Conservation (phyloP, 139 green algal species). For the Tetradesmus lagerheimii region DNA sequence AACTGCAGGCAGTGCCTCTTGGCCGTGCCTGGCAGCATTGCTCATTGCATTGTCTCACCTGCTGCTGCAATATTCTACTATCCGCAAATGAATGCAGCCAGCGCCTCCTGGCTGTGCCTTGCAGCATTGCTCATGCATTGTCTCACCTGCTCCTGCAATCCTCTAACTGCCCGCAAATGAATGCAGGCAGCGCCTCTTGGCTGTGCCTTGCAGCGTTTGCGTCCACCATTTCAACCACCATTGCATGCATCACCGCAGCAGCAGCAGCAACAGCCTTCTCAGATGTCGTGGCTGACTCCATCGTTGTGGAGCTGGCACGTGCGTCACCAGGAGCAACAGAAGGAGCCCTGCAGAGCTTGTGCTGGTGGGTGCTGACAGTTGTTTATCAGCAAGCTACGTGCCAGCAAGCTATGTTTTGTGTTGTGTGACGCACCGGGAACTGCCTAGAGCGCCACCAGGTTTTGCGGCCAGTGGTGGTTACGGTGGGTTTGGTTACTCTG, state of each 20-base stretch:
- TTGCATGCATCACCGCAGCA: conserved; percentile 34
- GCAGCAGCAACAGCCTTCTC: conserved; percentile 27
- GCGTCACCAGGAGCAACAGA: conserved; percentile 35
- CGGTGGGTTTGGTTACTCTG: too few relatives aligned
- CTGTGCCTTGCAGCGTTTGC: conserved; percentile 25
- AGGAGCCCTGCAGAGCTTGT: conserved; percentile 4
- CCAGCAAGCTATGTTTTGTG: too few relatives aligned
- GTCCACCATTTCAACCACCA: background rate
- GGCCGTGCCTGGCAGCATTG: background rate
- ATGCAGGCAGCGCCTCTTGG: conserved; percentile 20
- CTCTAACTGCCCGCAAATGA: background rate
- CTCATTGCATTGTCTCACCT: too few relatives aligned
- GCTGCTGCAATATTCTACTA: too few relatives aligned
- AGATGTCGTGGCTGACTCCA: conserved; percentile 36
- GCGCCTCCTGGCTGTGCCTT: too few relatives aligned
- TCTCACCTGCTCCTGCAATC: background rate
- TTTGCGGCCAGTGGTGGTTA: too few relatives aligned
- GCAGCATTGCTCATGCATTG: too few relatives aligned
- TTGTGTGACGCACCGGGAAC: too few relatives aligned
- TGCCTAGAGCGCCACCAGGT: too few relatives aligned
- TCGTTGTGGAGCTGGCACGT: conserved; percentile 32
- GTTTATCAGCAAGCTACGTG: too few relatives aligned
- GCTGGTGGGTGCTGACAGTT: background rate
- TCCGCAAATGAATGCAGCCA: too few relatives aligned
- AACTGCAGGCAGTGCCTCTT: background rate